These are phyloP conservation scores for Ophiocordyceps australis DNA, from an alignment of 2,329 filamentous ascomycete genomes.

Conservation along the genomic window DNA sequence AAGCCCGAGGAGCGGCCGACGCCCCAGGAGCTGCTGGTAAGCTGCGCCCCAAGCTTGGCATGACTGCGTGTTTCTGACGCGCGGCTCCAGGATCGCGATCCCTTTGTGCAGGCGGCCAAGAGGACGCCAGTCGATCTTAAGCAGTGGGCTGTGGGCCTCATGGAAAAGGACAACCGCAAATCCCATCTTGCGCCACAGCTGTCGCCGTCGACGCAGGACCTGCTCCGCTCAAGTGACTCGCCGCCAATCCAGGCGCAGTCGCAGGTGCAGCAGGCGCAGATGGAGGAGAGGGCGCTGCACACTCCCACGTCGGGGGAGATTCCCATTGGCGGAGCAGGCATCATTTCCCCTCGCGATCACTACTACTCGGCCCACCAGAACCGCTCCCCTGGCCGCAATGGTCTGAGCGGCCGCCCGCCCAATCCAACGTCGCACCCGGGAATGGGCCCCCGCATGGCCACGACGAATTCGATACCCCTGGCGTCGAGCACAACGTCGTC, in stretches of 20 bases:
- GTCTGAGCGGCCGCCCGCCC: slow-evolving; percentile 25
- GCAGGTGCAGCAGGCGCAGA: slow-evolving; percentile 14
- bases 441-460: slow-evolving; percentile 30
- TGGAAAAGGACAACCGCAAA: slow-evolving; percentile 90
- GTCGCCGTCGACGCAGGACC: slow-evolving; percentile 60
- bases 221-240: slow-evolving; percentile 47
- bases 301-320: slow-evolving; percentile 60
- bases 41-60: neutral
- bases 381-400: slow-evolving; percentile 33
- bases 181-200: slow-evolving; percentile 74
- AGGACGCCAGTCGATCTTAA: slow-evolving; percentile 85
- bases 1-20: slow-evolving; percentile 77
- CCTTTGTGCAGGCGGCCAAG: slow-evolving; percentile 92
- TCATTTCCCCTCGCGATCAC: slow-evolving; percentile 36
- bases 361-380: no score
- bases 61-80: slow-evolving; percentile 2
- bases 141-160: slow-evolving; percentile 85
- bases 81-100: slow-evolving; percentile 56
- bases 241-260: slow-evolving; percentile 24
- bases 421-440: slow-evolving; percentile 25
- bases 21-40: slow-evolving; percentile 76
- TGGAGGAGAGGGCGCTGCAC: slow-evolving; percentile 25
- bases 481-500: no score
- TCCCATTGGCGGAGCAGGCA: slow-evolving; percentile 39
- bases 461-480: slow-evolving; percentile 34